Evolutionary conservation across 2,329 filamentous ascomycete species (phyloP).

Genomic region (Furcasterigmium sp.): DNA sequence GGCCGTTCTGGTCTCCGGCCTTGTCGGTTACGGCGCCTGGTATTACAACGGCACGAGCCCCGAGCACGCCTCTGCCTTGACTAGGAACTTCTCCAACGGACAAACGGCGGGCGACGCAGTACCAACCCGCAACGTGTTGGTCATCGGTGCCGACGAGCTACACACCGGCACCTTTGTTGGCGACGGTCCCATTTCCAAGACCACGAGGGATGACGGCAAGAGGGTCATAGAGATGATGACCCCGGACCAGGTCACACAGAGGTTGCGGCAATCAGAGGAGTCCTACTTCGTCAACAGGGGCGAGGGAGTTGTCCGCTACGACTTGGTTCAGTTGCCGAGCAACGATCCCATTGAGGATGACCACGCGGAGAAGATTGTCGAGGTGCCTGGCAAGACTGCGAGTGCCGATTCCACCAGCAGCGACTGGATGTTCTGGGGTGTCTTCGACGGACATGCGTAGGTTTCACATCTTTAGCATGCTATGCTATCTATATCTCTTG

Average conservation of each 20-base stretch:
- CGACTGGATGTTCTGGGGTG: conserved; percentile 99
- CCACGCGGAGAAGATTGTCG: conserved; percentile 95
- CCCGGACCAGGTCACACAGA: conserved; percentile 86
- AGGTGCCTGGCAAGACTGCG: conserved; percentile 61
- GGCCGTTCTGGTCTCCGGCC: conserved; percentile 61
- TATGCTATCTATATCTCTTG: conserved; percentile 5
- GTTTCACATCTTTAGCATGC: no score
- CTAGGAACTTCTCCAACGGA: conserved; percentile 36
- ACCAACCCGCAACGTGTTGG: conserved; percentile 64
- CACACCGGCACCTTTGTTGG: conserved; percentile 83
- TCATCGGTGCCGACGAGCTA: conserved; percentile 86
- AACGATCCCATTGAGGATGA: conserved; percentile 99
- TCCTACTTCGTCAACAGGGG: conserved; percentile 88
- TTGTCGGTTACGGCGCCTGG: conserved; percentile 73
- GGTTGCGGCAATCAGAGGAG: conserved; percentile 82
- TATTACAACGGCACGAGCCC: conserved; percentile 55
- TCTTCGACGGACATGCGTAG: conserved; percentile 95
- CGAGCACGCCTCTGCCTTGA: conserved; percentile 26
- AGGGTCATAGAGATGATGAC: conserved; percentile 95
- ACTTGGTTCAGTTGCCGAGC: conserved; percentile 88
- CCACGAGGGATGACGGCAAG: conserved; percentile 76
- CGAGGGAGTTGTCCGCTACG: conserved; percentile 87
- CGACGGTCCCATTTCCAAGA: conserved; percentile 82
- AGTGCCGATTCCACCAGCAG: conserved; percentile 46
- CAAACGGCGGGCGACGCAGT: conserved; percentile 27